These are phyloP conservation scores for Rheum nobile DNA, from an alignment of 148 eudicot species.

Conservation along the genomic window DNA sequence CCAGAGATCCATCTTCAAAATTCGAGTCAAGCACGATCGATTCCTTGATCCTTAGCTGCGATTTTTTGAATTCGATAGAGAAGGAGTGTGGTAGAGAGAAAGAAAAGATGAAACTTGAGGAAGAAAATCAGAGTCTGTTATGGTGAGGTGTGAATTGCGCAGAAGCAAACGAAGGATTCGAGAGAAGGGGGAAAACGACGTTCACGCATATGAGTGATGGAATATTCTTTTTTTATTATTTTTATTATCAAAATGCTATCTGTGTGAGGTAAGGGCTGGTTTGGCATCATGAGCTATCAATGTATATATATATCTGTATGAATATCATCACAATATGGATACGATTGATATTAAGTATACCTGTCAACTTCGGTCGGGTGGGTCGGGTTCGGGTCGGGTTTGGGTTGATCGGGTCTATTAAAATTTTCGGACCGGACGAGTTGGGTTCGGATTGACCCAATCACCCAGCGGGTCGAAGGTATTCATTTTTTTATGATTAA, in stretches of 20 bases:
- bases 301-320: too few relatives aligned
- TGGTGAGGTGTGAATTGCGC: constrained; percentile 8
- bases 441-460: too few relatives aligned
- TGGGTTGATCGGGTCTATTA: too few relatives aligned
- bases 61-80: not conserved
- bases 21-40: not conserved
- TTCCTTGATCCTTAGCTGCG: not conserved
- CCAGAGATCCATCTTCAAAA: constrained; percentile 52
- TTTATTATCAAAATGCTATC: not conserved
- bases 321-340: too few relatives aligned
- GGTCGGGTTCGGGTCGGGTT: too few relatives aligned
- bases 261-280: not conserved
- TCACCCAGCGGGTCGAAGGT: too few relatives aligned
- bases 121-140: constrained; percentile 1
- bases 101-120: not conserved
- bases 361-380: too few relatives aligned
- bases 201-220: not conserved
- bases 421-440: too few relatives aligned
- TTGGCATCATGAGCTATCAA: too few relatives aligned
- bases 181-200: not conserved
- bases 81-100: not conserved
- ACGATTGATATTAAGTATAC: too few relatives aligned
- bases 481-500: too few relatives aligned
- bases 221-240: not conserved
- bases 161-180: not conserved